Evolutionary conservation across 441 rosid species (phyloP).

Genomic region (Arabidopsis hybrid): DNA sequence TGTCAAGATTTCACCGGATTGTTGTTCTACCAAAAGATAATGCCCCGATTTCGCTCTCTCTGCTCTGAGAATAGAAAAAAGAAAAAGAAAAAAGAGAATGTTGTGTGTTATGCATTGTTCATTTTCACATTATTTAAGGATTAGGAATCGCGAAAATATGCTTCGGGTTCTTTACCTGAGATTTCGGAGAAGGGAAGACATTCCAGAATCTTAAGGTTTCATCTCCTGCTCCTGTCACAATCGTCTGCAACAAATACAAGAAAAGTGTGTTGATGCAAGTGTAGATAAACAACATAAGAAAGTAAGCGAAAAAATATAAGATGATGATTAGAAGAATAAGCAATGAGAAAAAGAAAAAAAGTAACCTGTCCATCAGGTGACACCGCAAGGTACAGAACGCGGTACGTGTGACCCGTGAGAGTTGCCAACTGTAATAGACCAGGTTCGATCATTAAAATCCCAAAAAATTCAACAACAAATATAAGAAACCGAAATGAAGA

Average conservation of each 20-base stretch:
- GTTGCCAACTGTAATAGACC: constrained; percentile 78
- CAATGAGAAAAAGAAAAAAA: neutral
- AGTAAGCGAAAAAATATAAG: neutral
- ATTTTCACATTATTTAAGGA: neutral
- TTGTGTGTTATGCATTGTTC: constrained; percentile 1
- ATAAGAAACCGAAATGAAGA: constrained; percentile 4
- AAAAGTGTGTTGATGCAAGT: constrained; percentile 22
- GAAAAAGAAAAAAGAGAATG: neutral
- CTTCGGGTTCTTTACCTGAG: constrained; percentile 57
- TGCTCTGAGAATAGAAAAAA: constrained; percentile 62
- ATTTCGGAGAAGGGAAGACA: constrained; percentile 92
- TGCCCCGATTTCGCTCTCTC: constrained; percentile 81
- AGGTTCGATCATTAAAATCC: neutral
- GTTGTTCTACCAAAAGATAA: constrained; percentile 82
- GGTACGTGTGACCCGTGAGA: constrained; percentile 87
- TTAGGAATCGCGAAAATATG: neutral
- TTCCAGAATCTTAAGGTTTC: constrained; percentile 97
- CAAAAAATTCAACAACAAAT: constrained; percentile 9
- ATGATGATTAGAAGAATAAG: neutral
- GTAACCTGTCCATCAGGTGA: constrained; percentile 98
- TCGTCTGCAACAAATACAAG: constrained; percentile 56
- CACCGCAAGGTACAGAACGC: constrained; percentile 96
- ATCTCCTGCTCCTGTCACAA: constrained; percentile 98
- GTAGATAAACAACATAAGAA: neutral
- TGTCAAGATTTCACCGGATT: constrained; percentile 57